Percentiles rank a stretch among this genome's conserved stretches.
phyloP scores from a whole-genome alignment of 106 monocot genomes.

The Amphibolis antarctica region DNA sequence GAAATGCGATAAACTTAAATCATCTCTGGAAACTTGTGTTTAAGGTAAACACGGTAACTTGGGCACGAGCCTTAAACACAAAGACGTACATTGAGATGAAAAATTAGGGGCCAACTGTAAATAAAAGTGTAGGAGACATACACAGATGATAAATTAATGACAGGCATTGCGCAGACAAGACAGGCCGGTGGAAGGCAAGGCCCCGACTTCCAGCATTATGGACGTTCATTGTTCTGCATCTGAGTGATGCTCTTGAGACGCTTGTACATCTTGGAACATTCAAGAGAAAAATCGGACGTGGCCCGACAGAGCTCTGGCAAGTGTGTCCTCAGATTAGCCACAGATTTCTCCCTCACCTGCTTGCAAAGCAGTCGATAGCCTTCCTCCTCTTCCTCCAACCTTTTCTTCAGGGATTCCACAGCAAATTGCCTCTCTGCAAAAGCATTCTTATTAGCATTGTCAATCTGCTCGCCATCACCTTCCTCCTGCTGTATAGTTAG shows the following conservation, averaged over 20 bases:
- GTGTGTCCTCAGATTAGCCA: slow-evolving; percentile 40
- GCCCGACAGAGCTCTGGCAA: slow-evolving; percentile 75
- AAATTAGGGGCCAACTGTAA: no score
- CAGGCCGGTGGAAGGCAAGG: neutral
- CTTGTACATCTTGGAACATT: slow-evolving; percentile 45
- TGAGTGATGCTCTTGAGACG: slow-evolving; percentile 22
- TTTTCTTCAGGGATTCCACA: slow-evolving; percentile 39
- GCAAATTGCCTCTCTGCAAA: slow-evolving; percentile 30
- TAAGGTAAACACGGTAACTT: no score
- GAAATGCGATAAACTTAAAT: no score
- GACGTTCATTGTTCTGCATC: neutral
- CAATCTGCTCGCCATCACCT: slow-evolving; percentile 8
- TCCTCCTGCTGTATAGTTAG: slow-evolving; percentile 6
- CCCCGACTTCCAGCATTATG: neutral
- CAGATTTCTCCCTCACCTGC: slow-evolving; percentile 73
- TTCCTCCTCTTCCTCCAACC: slow-evolving; percentile 39
- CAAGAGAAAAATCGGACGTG: slow-evolving; percentile 39
- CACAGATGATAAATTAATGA: neutral
- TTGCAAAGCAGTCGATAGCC: slow-evolving; percentile 28
- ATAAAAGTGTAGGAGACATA: neutral
- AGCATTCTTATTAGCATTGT: slow-evolving; percentile 21
- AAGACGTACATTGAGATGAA: no score
- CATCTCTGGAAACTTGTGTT: no score
- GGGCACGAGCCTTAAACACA: no score
- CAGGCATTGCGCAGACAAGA: neutral